phyloP scores from a whole-genome alignment of 1,284 basidiomycete genomes.

The Boletus sp. region DNA sequence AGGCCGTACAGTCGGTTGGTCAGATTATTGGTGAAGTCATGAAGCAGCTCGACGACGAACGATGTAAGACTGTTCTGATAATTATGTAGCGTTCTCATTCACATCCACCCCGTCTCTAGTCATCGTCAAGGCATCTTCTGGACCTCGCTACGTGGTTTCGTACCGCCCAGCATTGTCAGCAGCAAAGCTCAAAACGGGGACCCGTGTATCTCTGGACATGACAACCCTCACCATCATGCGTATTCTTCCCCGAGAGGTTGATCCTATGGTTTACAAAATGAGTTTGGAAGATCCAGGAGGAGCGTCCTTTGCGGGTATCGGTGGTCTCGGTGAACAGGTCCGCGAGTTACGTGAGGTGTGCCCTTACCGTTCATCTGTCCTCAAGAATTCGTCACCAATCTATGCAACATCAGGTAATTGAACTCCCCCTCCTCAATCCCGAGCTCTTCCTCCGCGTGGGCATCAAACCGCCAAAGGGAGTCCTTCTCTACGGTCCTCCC shows the following conservation, averaged over 20 bases:
- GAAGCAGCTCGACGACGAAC: constrained; percentile 97
- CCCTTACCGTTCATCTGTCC: constrained; percentile 7
- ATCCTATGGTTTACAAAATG: constrained; percentile 99
- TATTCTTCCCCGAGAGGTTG: constrained; percentile 95
- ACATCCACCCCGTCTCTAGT: constrained; percentile 46
- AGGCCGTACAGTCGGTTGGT: constrained; percentile 97
- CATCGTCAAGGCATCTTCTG: constrained; percentile 98
- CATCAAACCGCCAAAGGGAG: constrained; percentile 94
- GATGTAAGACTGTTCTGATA: constrained; percentile 62
- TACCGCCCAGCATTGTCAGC: constrained; percentile 92
- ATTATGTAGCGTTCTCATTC: constrained; percentile 3
- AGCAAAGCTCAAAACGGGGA: constrained; percentile 89
- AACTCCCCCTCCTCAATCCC: constrained; percentile 92
- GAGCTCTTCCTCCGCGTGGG: constrained; percentile 95
- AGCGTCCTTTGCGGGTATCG: constrained; percentile 95
- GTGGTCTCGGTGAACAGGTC: constrained; percentile 94
- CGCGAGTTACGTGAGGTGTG: constrained; percentile 89
- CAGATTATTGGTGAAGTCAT: constrained; percentile 99
- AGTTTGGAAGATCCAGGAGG: constrained; percentile 96
- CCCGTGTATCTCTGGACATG: constrained; percentile 98
- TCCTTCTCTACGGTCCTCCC: constrained; percentile 89
- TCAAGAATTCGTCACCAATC: background rate
- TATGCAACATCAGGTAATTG: constrained; percentile 71
- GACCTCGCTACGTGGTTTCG: constrained; percentile 98
- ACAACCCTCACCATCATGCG: constrained; percentile 99